phyloP scores from a whole-genome alignment of 306 rosid species.

The Mucuna pruriens region DNA sequence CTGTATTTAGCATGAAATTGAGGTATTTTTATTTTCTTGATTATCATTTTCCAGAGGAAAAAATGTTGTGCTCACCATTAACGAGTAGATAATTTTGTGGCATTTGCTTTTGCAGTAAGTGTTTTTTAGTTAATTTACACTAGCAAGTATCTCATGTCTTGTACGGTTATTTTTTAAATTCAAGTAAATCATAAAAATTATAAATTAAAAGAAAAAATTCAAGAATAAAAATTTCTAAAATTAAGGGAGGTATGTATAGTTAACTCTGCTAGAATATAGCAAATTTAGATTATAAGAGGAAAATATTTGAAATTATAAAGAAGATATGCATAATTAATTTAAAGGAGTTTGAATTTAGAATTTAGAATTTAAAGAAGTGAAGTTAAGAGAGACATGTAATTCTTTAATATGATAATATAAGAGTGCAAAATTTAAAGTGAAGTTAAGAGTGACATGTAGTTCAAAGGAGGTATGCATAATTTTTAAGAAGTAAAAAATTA shows the following conservation, averaged over 20 bases:
- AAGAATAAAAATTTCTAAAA: not conserved
- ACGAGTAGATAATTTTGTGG: conserved; percentile 1
- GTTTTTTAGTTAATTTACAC: not conserved
- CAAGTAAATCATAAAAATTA: not conserved
- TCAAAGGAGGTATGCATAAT: too few species aligned
- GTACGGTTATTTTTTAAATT: not conserved
- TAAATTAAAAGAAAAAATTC: not conserved
- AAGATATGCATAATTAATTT: not conserved
- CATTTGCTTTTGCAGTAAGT: conserved; percentile 9
- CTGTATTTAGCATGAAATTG: conserved; percentile 8
- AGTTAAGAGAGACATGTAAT: too few species aligned
- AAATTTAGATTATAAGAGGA: not conserved
- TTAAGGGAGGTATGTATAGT: not conserved
- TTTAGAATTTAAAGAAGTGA: not conserved
- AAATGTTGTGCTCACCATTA: not conserved
- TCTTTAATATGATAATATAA: too few species aligned
- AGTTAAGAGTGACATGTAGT: too few species aligned
- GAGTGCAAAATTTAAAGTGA: too few species aligned
- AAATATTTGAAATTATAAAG: not conserved
- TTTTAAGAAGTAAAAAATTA: too few species aligned
- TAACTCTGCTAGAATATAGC: not conserved
- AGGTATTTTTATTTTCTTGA: not conserved
- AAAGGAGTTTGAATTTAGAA: not conserved
- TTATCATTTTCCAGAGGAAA: conserved; percentile 9
- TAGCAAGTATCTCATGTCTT: not conserved